phyloP scores from a whole-genome alignment of 345 rosid genomes.

The Abelmoschus esculentus region DNA sequence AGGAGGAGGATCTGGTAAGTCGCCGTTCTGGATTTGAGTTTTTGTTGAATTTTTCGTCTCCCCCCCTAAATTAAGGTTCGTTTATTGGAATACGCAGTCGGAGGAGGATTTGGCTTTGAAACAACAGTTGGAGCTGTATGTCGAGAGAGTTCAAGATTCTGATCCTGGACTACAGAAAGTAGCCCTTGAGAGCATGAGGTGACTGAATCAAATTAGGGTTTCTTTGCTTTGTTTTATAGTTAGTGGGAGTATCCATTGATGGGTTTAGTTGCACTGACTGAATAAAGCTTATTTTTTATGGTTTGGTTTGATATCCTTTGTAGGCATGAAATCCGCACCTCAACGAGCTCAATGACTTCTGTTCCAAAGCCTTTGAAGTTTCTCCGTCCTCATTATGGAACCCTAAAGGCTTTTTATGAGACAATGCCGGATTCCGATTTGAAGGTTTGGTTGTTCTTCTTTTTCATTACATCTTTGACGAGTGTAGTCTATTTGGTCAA shows the following conservation, averaged over 20 bases:
- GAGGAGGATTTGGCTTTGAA: slow-evolving; percentile 86
- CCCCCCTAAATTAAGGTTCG: background rate
- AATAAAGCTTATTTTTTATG: no score
- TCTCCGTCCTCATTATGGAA: slow-evolving; percentile 93
- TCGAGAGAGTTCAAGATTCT: no score
- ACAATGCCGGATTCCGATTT: slow-evolving; percentile 61
- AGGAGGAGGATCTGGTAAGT: slow-evolving; percentile 84
- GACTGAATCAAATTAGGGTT: no score
- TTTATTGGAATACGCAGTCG: slow-evolving; percentile 37
- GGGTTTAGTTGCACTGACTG: no score
- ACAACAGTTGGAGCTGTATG: no score
- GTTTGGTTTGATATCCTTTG: slow-evolving; percentile 4
- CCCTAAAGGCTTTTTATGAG: slow-evolving; percentile 60
- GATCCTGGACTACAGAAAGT: no score
- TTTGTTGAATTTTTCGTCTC: background rate
- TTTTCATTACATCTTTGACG: background rate
- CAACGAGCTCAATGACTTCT: slow-evolving; percentile 98
- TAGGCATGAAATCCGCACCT: slow-evolving; percentile 85
- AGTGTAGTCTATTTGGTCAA: background rate
- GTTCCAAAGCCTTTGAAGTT: slow-evolving; percentile 97
- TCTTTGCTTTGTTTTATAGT: no score
- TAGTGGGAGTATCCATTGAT: no score
- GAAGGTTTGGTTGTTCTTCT: slow-evolving; percentile 36
- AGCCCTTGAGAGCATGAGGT: no score
- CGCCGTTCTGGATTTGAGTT: background rate